Conservation (phyloP, 2,329 filamentous ascomycete genomes). For the Penicillium sp. region DNA sequence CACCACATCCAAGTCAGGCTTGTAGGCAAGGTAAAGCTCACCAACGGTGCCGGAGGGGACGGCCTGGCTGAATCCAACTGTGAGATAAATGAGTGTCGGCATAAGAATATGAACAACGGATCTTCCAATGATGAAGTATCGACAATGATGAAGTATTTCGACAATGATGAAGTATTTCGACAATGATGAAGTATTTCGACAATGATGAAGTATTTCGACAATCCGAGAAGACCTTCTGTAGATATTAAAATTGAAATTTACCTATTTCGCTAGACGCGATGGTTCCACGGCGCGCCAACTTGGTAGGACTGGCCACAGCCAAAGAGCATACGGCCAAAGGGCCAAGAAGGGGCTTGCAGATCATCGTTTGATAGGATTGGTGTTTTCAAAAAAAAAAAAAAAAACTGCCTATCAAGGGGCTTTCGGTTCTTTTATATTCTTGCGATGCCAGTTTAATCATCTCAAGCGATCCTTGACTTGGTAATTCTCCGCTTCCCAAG, state of each 20-base stretch:
- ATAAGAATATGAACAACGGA: background rate
- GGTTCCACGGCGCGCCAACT: conserved; percentile 37
- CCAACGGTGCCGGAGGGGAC: conserved; percentile 53
- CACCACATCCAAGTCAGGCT: conserved; percentile 57
- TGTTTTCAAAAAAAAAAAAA: background rate
- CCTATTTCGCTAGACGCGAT: conserved; percentile 49
- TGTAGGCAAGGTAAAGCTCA: conserved; percentile 56
- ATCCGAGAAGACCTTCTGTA: background rate
- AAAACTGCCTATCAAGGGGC: no score
- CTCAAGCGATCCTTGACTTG: background rate
- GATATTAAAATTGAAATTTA: background rate
- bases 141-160: background rate
- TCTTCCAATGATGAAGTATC: background rate
- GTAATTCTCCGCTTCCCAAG: background rate
- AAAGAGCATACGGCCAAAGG: conserved; percentile 7
- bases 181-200: background rate
- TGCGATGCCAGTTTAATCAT: no score
- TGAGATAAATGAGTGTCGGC: background rate
- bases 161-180: background rate
- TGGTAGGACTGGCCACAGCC: background rate
- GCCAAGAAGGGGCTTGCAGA: conserved; percentile 2
- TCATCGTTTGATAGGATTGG: conserved; percentile 2
- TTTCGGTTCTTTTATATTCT: background rate
- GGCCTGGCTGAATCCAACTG: conserved; percentile 55
- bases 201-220: background rate